A percentile compares a stretch with the other conserved stretches of the same genome.
Evolutionary conservation across 108 stramenopile genomes (phyloP).

Genomic region (Nannochloropsis gaditana): DNA sequence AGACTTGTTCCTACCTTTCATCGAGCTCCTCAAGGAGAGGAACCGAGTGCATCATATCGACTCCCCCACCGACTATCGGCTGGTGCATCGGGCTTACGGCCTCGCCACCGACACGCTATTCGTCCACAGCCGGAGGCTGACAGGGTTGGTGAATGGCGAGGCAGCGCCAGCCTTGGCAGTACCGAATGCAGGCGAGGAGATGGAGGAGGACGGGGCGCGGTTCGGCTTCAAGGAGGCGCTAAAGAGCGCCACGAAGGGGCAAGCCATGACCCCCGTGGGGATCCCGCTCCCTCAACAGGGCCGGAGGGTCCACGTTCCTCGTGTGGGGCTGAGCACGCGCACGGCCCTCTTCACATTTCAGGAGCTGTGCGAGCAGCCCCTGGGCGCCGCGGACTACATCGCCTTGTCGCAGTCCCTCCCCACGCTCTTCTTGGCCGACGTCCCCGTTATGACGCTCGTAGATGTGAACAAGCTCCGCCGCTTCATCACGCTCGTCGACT

Average conservation of each 20-base stretch:
- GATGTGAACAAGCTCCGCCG: constrained; percentile 79
- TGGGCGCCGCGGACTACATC: constrained; percentile 83
- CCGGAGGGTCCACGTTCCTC: neutral
- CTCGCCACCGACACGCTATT: neutral
- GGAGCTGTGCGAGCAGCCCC: constrained; percentile 75
- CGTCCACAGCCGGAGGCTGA: neutral
- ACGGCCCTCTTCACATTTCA: constrained; percentile 59
- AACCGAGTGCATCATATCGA: constrained; percentile 67
- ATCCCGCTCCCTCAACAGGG: neutral
- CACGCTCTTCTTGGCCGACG: constrained; percentile 66
- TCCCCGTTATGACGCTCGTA: constrained; percentile 70
- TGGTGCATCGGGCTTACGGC: neutral
- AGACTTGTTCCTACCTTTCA: constrained; percentile 87
- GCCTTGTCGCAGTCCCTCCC: constrained; percentile 76
- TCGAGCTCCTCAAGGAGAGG: constrained; percentile 68
- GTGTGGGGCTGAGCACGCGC: constrained; percentile 5
- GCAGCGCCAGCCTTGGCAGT: neutral
- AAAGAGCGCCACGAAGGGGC: neutral
- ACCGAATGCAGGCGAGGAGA: neutral
- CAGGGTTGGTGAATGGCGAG: neutral
- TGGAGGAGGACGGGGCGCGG: neutral
- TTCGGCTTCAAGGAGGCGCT: neutral
- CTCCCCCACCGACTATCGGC: constrained; percentile 56
- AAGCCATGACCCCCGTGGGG: neutral
- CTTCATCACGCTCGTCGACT: constrained; percentile 94